These are phyloP conservation scores for Komagataella pastoris DNA, from an alignment of 805 yeast genomes.

Conservation along the genomic window DNA sequence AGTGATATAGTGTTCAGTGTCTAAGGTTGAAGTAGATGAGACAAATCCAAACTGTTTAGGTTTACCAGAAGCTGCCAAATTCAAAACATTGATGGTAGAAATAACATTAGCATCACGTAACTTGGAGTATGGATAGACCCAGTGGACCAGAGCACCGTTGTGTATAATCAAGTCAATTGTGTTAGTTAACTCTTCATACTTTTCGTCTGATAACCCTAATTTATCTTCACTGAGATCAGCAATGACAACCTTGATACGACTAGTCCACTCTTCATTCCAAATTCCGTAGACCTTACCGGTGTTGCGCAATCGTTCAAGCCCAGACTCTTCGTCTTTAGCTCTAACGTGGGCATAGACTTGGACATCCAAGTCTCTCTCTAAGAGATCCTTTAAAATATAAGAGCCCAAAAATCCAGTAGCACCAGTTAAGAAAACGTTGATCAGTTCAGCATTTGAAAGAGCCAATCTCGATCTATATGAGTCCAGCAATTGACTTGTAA, in stretches of 20 bases:
- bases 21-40: slow-evolving; percentile 89
- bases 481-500: slow-evolving; percentile 23
- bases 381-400: slow-evolving; percentile 66
- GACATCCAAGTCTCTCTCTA: slow-evolving; percentile 40
- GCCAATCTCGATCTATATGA: slow-evolving; percentile 29
- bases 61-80: slow-evolving; percentile 64
- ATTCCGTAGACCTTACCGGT: slow-evolving; percentile 76
- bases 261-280: slow-evolving; percentile 51
- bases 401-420: slow-evolving; percentile 95
- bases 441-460: slow-evolving; percentile 10
- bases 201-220: slow-evolving; percentile 48
- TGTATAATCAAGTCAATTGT: slow-evolving; percentile 77
- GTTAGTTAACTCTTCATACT: slow-evolving; percentile 46
- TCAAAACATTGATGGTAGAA: slow-evolving; percentile 74
- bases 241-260: slow-evolving; percentile 53
- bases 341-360: slow-evolving; percentile 83
- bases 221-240: slow-evolving; percentile 70
- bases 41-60: slow-evolving; percentile 84
- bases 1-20: slow-evolving; percentile 66
- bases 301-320: slow-evolving; percentile 59
- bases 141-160: slow-evolving; percentile 96
- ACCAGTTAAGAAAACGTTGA: slow-evolving; percentile 76
- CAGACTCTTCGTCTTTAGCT: slow-evolving; percentile 56
- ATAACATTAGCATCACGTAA: slow-evolving; percentile 89
- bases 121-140: slow-evolving; percentile 93